phyloP scores from a whole-genome alignment of 257 asterid species.

The Gynochthodes officinalis region DNA sequence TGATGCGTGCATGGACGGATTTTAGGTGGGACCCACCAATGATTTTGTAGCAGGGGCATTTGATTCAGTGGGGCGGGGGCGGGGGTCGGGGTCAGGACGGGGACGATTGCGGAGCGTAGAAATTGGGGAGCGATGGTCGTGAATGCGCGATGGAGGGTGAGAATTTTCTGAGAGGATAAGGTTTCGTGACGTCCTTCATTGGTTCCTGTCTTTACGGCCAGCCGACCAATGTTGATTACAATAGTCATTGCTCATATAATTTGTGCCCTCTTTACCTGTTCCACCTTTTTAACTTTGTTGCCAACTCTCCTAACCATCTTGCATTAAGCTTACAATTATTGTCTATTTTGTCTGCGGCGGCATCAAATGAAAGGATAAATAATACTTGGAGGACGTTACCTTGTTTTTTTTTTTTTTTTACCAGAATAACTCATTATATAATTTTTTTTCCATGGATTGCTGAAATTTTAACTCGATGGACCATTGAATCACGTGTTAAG shows the following conservation, averaged over 20 bases:
- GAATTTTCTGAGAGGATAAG: slow-evolving; percentile 17
- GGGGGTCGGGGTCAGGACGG: too few species aligned
- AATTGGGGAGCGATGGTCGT: slow-evolving; percentile 28
- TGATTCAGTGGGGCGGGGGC: slow-evolving; percentile 37
- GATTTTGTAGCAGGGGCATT: slow-evolving; percentile 38
- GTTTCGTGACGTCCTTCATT: slow-evolving; percentile 15
- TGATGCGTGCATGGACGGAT: too few species aligned
- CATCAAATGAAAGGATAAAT: too few species aligned
- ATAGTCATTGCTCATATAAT: slow-evolving; percentile 6
- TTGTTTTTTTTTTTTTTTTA: background rate
- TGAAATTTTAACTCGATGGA: too few species aligned
- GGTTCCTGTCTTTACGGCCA: slow-evolving; percentile 36
- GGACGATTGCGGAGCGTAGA: slow-evolving; percentile 37
- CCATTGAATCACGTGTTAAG: too few species aligned
- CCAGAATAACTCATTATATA: too few species aligned
- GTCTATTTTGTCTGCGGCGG: slow-evolving; percentile 11
- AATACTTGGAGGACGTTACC: too few species aligned
- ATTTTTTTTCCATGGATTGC: too few species aligned
- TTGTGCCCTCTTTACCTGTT: slow-evolving; percentile 1
- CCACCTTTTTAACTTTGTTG: slow-evolving; percentile 1
- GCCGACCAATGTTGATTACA: slow-evolving; percentile 37
- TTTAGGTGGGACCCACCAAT: slow-evolving; percentile 38
- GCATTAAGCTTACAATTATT: background rate
- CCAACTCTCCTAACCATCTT: background rate
- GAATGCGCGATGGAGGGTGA: background rate